A percentile compares a stretch with the other conserved stretches of the same genome.
Evolutionary conservation across 2,329 filamentous ascomycete genomes (phyloP).

Genomic region (Colletotrichum gloeosporioides): DNA sequence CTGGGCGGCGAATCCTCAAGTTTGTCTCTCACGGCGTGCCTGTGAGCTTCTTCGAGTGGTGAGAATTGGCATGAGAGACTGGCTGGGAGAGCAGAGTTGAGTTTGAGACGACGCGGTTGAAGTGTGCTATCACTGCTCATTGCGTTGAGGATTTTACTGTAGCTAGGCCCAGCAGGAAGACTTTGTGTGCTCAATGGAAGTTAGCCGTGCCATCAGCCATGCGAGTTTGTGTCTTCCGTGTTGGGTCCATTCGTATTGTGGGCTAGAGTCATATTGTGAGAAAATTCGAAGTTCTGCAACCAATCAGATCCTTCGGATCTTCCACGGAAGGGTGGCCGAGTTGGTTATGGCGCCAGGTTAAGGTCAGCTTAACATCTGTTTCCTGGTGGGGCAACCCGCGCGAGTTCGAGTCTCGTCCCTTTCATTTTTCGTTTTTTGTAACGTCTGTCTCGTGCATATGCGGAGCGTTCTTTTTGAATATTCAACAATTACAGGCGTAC

Average conservation of each 20-base stretch:
- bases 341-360: slow-evolving; percentile 14
- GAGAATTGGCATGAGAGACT: rapidly evolving
- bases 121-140: not conserved
- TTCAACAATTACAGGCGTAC: rapidly evolving
- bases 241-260: not conserved
- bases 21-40: not conserved
- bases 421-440: not conserved
- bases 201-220: not conserved
- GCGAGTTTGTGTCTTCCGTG: not conserved
- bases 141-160: not conserved
- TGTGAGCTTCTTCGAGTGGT: not conserved
- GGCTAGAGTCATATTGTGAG: rapidly evolving
- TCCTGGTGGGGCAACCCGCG: slow-evolving; percentile 13
- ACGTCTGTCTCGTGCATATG: not conserved
- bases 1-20: not conserved
- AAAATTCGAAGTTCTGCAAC: rapidly evolving
- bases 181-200: not conserved
- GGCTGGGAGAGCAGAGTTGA: not conserved
- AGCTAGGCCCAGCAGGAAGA: not conserved
- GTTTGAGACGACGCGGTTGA: not conserved
- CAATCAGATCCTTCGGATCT: not conserved
- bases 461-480: not conserved
- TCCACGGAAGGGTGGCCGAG: not conserved
- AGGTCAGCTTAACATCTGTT: slow-evolving; percentile 12
- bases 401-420: slow-evolving; percentile 13